Percentiles rank a stretch among this genome's conserved stretches.
phyloP scores from a whole-genome alignment of 164 flowering plant genomes.

The Protea cynaroides region DNA sequence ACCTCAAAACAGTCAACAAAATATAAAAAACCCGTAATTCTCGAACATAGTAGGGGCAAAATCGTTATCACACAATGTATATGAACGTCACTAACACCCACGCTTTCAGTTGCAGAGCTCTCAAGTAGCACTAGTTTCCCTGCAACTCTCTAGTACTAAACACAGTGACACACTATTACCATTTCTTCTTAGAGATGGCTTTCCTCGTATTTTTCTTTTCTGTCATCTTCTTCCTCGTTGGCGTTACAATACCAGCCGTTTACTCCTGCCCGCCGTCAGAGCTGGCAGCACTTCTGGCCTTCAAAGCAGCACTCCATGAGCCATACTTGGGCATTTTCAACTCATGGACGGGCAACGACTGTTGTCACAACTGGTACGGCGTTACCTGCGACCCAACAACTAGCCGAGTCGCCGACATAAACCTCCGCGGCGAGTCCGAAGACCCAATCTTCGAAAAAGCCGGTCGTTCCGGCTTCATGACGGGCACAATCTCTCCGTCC shows the following conservation, averaged over 20 bases:
- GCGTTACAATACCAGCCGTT: constrained; percentile 11
- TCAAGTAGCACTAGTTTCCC: too few relatives aligned
- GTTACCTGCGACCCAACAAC: constrained; percentile 65
- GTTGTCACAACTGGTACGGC: constrained; percentile 82
- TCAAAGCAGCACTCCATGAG: constrained; percentile 54
- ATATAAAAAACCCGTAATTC: too few relatives aligned
- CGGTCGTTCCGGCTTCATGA: constrained; percentile 70
- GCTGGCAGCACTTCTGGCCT: constrained; percentile 57
- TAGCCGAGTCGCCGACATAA: constrained; percentile 65
- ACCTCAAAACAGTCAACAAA: too few relatives aligned
- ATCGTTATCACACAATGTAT: too few relatives aligned
- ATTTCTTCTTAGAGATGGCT: too few relatives aligned
- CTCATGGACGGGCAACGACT: constrained; percentile 75
- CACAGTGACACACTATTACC: too few relatives aligned
- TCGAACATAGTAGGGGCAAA: too few relatives aligned
- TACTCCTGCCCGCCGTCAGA: constrained; percentile 60
- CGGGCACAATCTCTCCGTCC: constrained; percentile 68
- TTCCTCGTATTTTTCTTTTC: not conserved
- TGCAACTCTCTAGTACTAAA: too few relatives aligned
- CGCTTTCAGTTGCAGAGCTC: too few relatives aligned
- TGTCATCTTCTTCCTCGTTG: constrained; percentile 10
- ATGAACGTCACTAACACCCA: too few relatives aligned
- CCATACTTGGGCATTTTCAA: constrained; percentile 71
- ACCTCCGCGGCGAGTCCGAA: constrained; percentile 83
- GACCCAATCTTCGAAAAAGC: constrained; percentile 63